phyloP scores from a whole-genome alignment of 1,284 basidiomycete species.

The Ceratobasidium sp. region DNA sequence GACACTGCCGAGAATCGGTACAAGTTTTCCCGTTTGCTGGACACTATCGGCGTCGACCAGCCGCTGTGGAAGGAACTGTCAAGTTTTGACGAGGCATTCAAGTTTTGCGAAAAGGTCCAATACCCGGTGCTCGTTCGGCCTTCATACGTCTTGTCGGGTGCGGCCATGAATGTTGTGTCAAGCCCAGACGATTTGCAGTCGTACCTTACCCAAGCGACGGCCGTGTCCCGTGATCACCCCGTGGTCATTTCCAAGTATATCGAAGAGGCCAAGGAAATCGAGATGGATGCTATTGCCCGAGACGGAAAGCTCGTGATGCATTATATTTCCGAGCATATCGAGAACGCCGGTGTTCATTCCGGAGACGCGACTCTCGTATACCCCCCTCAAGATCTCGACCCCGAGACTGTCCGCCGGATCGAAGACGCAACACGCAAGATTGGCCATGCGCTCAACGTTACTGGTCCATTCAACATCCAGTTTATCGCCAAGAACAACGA shows the following conservation, averaged over 20 bases:
- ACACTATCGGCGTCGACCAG: conserved; percentile 98
- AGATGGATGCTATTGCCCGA: conserved; percentile 98
- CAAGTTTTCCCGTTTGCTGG: conserved; percentile 98
- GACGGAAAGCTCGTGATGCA: conserved; percentile 99
- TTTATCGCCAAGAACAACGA: conserved; percentile 99
- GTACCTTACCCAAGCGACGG: conserved; percentile 95
- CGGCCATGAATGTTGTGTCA: conserved; percentile 99
- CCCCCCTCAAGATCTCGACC: conserved; percentile 97
- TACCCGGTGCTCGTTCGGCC: conserved; percentile 97
- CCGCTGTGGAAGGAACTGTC: conserved; percentile 97
- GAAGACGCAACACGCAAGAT: conserved; percentile 98
- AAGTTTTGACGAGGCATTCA: conserved; percentile 84
- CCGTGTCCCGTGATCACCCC: conserved; percentile 95
- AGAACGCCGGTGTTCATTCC: conserved; percentile 98
- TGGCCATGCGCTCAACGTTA: conserved; percentile 96
- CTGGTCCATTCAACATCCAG: conserved; percentile 99
- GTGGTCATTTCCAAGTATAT: conserved; percentile 99
- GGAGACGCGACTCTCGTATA: conserved; percentile 98
- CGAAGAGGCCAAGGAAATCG: conserved; percentile 99
- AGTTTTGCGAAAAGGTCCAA: conserved; percentile 89
- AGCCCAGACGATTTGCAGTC: conserved; percentile 88
- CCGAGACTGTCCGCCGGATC: conserved; percentile 93
- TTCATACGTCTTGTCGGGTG: conserved; percentile 97
- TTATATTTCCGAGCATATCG: conserved; percentile 99
- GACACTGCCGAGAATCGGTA: conserved; percentile 99